These are phyloP conservation scores for Alternaria ventricosa DNA, from an alignment of 2,329 filamentous ascomycete species.

Conservation along the genomic window DNA sequence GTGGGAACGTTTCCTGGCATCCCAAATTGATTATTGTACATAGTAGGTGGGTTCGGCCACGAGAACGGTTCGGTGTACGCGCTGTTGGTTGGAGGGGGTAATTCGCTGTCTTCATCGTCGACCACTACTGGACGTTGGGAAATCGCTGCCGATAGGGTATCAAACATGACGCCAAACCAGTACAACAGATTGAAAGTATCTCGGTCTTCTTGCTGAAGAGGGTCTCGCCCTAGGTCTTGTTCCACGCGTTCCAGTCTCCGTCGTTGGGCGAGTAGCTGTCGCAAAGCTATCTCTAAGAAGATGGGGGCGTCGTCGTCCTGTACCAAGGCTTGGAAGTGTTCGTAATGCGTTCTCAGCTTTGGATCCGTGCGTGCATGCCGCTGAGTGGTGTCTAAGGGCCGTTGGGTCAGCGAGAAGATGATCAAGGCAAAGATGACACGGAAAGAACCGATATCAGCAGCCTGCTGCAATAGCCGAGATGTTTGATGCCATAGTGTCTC, in stretches of 20 bases:
- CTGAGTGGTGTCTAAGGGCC: constrained; percentile 36
- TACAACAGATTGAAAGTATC: constrained; percentile 62
- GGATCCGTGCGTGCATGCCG: neutral
- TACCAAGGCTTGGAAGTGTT: constrained; percentile 5
- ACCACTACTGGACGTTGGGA: constrained; percentile 55
- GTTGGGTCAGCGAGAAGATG: constrained; percentile 53
- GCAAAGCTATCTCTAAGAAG: constrained; percentile 9
- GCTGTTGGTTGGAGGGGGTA: constrained; percentile 23
- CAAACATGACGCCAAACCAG: constrained; percentile 67
- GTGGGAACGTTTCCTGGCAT: neutral
- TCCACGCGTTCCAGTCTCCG: constrained; percentile 7
- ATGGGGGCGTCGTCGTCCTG: constrained; percentile 11
- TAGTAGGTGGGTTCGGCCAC: neutral
- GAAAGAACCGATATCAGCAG: constrained; percentile 50
- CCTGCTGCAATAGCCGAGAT: constrained; percentile 44
- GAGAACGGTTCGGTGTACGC: neutral
- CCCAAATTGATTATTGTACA: constrained; percentile 13
- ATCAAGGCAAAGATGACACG: constrained; percentile 53
- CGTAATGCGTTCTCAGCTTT: neutral
- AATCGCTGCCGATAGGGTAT: constrained; percentile 64
- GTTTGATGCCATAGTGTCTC: constrained; percentile 52
- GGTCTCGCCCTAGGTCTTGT: constrained; percentile 14
- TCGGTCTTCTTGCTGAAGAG: constrained; percentile 42
- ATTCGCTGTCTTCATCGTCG: constrained; percentile 55
- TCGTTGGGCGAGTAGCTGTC: constrained; percentile 13